Evolutionary conservation across 1,284 basidiomycete genomes (phyloP), one percentile per base, ranked within the genome.

Genomic region (Puccinia hordei): DNA sequence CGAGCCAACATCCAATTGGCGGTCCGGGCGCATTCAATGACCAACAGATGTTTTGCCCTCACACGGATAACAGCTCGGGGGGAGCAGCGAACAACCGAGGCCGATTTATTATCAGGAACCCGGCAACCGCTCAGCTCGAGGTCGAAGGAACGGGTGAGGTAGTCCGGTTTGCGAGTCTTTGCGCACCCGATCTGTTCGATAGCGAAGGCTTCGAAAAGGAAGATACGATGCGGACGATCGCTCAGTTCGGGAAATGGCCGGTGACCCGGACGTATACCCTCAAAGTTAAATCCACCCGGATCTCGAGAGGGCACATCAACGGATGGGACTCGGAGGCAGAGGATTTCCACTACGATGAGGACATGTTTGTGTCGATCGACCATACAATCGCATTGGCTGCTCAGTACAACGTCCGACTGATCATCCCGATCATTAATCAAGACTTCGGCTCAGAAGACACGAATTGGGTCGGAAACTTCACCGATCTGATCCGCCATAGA

Each of bases 341-440:
- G 15, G 78, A 80, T 44, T 80, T 80, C 59, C 24, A 53, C 27
- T 80, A 80, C 49, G 78, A 80, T 61, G 78, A 80, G 33, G 57
- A 73, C 33, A 80, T 80, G 78, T 73, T 80, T n/a, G 61, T 63
- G 5, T 80, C 78, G 38, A 80, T 80, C 68, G 78, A 80, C 35
- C 68, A 80, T 53, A 80, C 78, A 0, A 80, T 80, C 30, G 78
- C 78, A 30, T 38, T 80, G 22, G 78, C 78, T 24, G 41, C 78
- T 35, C 38, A 73, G 57, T 65, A 80, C 49, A 71, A 80, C 49
- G 78, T 80, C 44, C 68, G 78, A 46, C 61, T 80, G 19, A 80
- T 80, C 49, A 80, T 80, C 44, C 78, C 78, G 2, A 80, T 80
- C 61, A 73, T 80, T 30, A 80, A 80, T 46, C 78, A 80, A 80